A percentile compares a stretch with the other conserved stretches of the same genome.
Evolutionary conservation across 306 rosid genomes (phyloP).

Genomic region (Ormosia emarginata): DNA sequence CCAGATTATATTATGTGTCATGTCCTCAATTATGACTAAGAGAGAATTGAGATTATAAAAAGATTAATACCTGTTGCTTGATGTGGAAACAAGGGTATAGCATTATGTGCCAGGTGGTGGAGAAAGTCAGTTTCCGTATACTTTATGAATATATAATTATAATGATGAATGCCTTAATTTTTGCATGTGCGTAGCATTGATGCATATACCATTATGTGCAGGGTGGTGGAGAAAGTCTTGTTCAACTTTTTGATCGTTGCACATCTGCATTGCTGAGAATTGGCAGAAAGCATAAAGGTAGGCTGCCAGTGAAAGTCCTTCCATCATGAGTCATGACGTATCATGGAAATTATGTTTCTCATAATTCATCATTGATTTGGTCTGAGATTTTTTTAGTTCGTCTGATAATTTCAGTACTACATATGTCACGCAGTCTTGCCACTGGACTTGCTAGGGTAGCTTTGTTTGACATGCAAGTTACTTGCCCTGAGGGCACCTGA

Average conservation of each 20-base stretch:
- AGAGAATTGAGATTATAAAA: slow-evolving; percentile 3
- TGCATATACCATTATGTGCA: slow-evolving; percentile 33
- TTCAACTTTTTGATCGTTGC: slow-evolving; percentile 70
- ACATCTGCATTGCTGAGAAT: slow-evolving; percentile 62
- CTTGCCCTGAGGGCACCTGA: not conserved
- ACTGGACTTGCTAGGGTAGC: not conserved
- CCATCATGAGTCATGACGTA: not conserved
- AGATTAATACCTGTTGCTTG: not conserved
- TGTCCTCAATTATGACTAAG: not conserved
- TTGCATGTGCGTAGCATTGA: slow-evolving; percentile 8
- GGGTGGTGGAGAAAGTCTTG: slow-evolving; percentile 97
- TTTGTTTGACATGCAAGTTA: slow-evolving; percentile 8
- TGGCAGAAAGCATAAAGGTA: slow-evolving; percentile 77
- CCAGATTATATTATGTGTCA: not conserved
- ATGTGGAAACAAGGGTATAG: not conserved
- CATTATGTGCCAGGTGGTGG: not conserved
- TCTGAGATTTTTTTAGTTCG: not conserved
- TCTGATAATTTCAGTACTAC: not conserved
- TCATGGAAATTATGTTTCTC: not conserved
- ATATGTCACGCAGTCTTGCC: not conserved
- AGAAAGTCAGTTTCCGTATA: not conserved
- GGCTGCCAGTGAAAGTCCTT: not conserved
- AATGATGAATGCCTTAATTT: not conserved
- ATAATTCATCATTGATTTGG: no score
- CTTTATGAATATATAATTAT: not conserved